Evolutionary conservation across 805 yeast species (phyloP).

Genomic region (Cyberlindnera mycetangii): DNA sequence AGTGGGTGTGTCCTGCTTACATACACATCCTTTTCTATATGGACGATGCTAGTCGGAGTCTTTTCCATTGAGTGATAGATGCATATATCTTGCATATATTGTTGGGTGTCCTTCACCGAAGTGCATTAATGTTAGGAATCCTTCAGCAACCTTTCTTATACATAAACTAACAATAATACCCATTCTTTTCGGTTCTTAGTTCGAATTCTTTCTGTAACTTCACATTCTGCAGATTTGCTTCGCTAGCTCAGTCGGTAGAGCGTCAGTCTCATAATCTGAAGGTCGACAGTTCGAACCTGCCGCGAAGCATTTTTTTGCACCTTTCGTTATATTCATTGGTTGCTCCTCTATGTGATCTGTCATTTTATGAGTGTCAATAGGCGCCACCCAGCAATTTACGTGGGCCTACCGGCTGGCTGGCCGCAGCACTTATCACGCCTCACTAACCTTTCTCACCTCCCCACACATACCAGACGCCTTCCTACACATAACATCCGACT

Average conservation of each 20-base stretch:
- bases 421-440: conserved; percentile 1
- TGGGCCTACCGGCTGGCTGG: conserved; percentile 4
- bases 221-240: conserved; percentile 31
- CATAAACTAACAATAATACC: too few species aligned
- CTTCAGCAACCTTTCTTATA: too few species aligned
- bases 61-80: too few species aligned
- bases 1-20: too few species aligned
- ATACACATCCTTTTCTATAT: too few species aligned
- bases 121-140: too few species aligned
- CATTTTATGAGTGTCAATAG: background rate
- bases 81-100: too few species aligned
- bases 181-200: too few species aligned
- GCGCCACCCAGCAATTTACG: conserved; percentile 3
- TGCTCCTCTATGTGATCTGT: background rate
- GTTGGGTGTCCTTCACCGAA: too few species aligned
- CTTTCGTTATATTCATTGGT: background rate
- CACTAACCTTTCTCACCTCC: background rate
- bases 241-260: conserved; percentile 57
- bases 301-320: conserved; percentile 36
- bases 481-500: background rate
- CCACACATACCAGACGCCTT: background rate
- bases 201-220: too few species aligned
- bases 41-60: too few species aligned
- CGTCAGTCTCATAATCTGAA: conserved; percentile 58
- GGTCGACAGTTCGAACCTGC: conserved; percentile 57